Conservation (phyloP, 305 asterid species). For the Coffea humblotiana region DNA sequence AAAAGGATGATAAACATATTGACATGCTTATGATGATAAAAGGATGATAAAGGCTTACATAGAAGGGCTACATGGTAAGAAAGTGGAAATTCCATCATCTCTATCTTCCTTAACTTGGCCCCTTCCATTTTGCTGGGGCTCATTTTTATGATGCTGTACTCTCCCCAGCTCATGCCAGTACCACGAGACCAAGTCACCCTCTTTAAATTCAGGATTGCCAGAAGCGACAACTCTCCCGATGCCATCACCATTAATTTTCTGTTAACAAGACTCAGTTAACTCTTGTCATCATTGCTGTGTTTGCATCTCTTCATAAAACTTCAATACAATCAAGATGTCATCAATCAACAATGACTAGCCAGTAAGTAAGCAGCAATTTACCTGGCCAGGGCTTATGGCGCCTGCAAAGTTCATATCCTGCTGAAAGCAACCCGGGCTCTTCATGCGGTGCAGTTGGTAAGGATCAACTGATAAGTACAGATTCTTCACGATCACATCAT, state of each 20-base stretch:
- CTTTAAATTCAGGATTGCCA: no score
- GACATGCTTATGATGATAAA: no score
- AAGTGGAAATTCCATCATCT: slow-evolving; percentile 29
- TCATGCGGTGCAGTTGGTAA: slow-evolving; percentile 69
- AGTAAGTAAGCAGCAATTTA: no score
- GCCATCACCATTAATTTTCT: slow-evolving; percentile 51
- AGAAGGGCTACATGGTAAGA: slow-evolving; percentile 62
- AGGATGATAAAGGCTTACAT: slow-evolving; percentile 30
- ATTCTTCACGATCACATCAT: slow-evolving; percentile 47
- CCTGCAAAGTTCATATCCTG: slow-evolving; percentile 29
- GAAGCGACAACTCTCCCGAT: no score
- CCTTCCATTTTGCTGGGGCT: slow-evolving; percentile 10
- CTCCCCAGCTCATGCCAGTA: slow-evolving; percentile 53
- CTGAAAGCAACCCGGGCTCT: slow-evolving; percentile 45
- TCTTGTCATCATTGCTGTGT: no score
- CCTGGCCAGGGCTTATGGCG: neutral
- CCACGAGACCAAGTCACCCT: slow-evolving; percentile 45
- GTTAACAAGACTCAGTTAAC: neutral
- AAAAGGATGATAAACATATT: no score
- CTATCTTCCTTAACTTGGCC: slow-evolving; percentile 28
- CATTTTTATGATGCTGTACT: slow-evolving; percentile 39
- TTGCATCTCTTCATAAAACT: neutral
- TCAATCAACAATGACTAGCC: no score
- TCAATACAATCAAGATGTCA: no score
- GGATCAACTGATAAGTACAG: slow-evolving; percentile 26